phyloP scores from a whole-genome alignment of 257 asterid genomes.

The Fraxinus cuspidata region DNA sequence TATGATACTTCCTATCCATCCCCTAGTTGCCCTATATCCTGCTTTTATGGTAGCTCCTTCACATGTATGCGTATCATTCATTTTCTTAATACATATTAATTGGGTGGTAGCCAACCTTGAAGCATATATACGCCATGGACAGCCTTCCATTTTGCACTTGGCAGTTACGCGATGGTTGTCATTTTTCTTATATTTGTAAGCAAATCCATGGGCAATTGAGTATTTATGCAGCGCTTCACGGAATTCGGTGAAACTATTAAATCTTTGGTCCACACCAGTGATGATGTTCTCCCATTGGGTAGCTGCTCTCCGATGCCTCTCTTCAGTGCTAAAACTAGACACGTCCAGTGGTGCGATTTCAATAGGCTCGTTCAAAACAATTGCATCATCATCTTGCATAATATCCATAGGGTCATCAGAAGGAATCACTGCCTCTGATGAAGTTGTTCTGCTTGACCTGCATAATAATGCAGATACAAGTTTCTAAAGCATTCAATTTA shows the following conservation, averaged over 20 bases:
- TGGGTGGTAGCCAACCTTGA: constrained; percentile 92
- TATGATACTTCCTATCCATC: constrained; percentile 95
- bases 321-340: constrained; percentile 48
- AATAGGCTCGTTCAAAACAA: constrained; percentile 58
- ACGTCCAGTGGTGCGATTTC: constrained; percentile 46
- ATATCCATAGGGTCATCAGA: constrained; percentile 58
- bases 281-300: constrained; percentile 91
- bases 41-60: constrained; percentile 88
- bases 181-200: constrained; percentile 92
- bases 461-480: constrained; percentile 19
- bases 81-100: constrained; percentile 83
- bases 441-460: constrained; percentile 89
- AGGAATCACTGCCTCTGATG: constrained; percentile 63
- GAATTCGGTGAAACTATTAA: constrained; percentile 83
- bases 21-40: constrained; percentile 91
- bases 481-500: neutral
- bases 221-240: constrained; percentile 93
- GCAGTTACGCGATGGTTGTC: constrained; percentile 97
- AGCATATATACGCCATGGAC: constrained; percentile 96
- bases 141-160: constrained; percentile 92
- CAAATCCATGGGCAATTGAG: constrained; percentile 97
- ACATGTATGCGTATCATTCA: constrained; percentile 82
- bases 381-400: constrained; percentile 56
- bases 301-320: constrained; percentile 84
- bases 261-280: constrained; percentile 96